Evolutionary conservation across 1,284 basidiomycete species (phyloP).

Genomic region (Rhizoctonia solani): DNA sequence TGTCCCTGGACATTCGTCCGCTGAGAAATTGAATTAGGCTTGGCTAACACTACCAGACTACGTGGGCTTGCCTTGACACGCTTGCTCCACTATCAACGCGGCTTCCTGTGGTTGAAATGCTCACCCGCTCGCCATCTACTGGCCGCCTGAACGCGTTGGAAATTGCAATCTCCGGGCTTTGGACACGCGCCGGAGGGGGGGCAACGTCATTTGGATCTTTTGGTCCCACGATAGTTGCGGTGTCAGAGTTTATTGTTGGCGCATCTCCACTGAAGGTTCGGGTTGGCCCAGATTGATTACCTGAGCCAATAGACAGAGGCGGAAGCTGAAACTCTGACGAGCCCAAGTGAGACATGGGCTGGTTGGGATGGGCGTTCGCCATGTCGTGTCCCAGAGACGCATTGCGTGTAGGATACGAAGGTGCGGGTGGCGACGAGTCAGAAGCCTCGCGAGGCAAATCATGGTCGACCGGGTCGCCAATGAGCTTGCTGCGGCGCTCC

Average conservation of each 20-base stretch:
- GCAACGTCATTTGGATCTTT: background rate
- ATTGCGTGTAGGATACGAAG: background rate
- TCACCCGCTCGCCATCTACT: slow-evolving; percentile 26
- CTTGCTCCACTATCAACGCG: slow-evolving; percentile 48
- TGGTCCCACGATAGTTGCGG: background rate
- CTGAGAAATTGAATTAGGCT: slow-evolving; percentile 45
- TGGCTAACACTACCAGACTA: background rate
- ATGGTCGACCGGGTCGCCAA: slow-evolving; percentile 26
- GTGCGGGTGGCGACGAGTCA: background rate
- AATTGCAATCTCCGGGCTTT: slow-evolving; percentile 26
- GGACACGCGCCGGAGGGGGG: slow-evolving; percentile 19
- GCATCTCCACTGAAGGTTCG: slow-evolving; percentile 19
- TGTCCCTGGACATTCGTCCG: slow-evolving; percentile 63
- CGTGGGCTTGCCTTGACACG: slow-evolving; percentile 58
- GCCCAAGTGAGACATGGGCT: background rate
- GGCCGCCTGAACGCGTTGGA: slow-evolving; percentile 29
- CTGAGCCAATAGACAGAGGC: slow-evolving; percentile 15
- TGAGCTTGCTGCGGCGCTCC: slow-evolving; percentile 46
- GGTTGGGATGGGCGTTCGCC: background rate
- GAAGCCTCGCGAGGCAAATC: slow-evolving; percentile 8
- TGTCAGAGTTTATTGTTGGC: slow-evolving; percentile 11
- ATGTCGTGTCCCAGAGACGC: background rate
- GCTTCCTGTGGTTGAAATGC: slow-evolving; percentile 29
- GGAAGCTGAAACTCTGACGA: slow-evolving; percentile 20
- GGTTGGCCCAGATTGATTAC: background rate